Evolutionary conservation across 2,329 filamentous ascomycete genomes (phyloP).

Genomic region (Annulohypoxylon truncatum): DNA sequence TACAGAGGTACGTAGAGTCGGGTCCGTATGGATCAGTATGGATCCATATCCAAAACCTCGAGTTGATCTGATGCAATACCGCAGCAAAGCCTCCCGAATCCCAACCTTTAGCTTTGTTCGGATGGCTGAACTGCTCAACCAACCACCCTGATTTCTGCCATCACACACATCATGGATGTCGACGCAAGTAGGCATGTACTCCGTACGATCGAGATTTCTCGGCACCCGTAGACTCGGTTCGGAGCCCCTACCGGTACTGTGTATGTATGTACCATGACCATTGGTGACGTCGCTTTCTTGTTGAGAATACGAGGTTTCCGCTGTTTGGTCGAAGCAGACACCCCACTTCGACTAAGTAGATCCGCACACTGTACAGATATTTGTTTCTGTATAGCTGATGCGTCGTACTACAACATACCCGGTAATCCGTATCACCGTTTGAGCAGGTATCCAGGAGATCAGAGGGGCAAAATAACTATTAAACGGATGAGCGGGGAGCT

Average conservation of each 20-base stretch:
- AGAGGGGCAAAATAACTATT: not conserved
- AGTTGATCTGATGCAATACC: slow-evolving; percentile 7
- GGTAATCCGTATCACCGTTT: not conserved
- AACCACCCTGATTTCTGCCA: not conserved
- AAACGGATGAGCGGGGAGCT: not conserved
- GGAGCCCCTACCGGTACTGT: no score
- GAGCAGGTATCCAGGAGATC: not conserved
- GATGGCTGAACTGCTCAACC: not conserved
- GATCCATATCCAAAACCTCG: not conserved
- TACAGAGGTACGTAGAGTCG: no score
- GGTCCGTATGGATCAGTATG: slow-evolving; percentile 1
- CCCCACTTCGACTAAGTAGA: slow-evolving; percentile 21
- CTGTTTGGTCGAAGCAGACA: slow-evolving; percentile 19
- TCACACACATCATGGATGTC: not conserved
- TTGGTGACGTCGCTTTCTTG: slow-evolving; percentile 36
- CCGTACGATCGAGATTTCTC: slow-evolving; percentile 24
- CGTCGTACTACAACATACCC: not conserved
- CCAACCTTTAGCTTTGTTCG: not conserved
- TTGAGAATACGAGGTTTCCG: slow-evolving; percentile 41
- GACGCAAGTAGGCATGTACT: not conserved
- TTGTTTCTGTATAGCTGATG: not conserved
- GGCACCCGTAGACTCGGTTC: slow-evolving; percentile 15
- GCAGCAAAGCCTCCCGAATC: slow-evolving; percentile 20
- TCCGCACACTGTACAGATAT: not conserved
- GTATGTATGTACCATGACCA: slow-evolving; percentile 31